Base-by-base conservation (phyloP, 2,329 filamentous ascomycete genomes). In the Hypocreales sp. region DNA sequence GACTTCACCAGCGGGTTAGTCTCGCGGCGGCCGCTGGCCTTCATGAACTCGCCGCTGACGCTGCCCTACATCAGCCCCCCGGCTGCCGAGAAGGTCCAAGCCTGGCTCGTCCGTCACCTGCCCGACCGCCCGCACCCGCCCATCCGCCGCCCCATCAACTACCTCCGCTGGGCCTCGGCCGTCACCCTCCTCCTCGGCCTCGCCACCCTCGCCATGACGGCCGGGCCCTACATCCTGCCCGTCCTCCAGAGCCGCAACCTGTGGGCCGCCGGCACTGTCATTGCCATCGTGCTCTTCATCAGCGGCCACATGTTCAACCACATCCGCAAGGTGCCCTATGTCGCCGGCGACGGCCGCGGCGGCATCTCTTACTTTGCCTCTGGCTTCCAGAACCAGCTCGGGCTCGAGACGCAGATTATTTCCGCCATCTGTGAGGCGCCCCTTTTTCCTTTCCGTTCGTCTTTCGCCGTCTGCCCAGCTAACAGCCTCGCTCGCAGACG, bases 291-390 rank as follows among this genome's bases (percentile, higher is more conserved):
- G 22, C 64, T 94, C 31, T 98, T 95, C 58, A 94, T 79, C 25
- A 90, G 80, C 42, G 92, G 90, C 21, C 86, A 95, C 56, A 98
- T 98, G 92, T 98, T 92, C 67, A 98, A 95, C 55, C 86, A 94
- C 48, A 98, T 98, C 47, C 73, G 92, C 41, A 87, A 90, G 51
- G 82, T 92, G 3, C 90, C 90, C 3, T 98, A 98, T 43, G 83
- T 95, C 18, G 66, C 74, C 22, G 80, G 79, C 22, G 75, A 95
- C 48, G 82, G 83, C 20, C 73, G 69, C 29, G 90, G 90, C 12
- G 84, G 84, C 5, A 71, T 98, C 35, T 80, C 58, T 46, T 95
- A 95, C 53, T 90, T 98, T 53, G 82, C 87, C 4, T 67, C 67
- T 21, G 87, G 90, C 1, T 98, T 98, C 56, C 83, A 87, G 52